Conservation (phyloP, 768 basidiomycete species). For the Phaeolepiota aurea region DNA sequence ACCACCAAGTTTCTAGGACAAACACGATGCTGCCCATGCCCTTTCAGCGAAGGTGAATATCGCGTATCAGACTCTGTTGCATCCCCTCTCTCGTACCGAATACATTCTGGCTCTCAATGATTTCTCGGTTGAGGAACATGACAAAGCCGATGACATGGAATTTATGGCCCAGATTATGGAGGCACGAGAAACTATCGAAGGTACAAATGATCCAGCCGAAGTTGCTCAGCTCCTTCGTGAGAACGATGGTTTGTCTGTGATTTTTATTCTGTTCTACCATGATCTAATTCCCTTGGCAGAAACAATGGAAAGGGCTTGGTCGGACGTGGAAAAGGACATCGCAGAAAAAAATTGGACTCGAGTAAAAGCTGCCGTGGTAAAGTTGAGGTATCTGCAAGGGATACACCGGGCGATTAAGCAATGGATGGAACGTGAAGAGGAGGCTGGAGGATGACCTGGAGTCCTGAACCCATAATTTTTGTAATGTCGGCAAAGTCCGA, state of each 20-base stretch:
- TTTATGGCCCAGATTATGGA: constrained; percentile 78
- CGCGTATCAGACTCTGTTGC: constrained; percentile 70
- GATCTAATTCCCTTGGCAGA: too few relatives aligned
- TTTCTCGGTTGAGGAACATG: constrained; percentile 51
- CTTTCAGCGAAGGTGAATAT: constrained; percentile 74
- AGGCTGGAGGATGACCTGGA: not conserved
- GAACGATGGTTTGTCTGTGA: constrained; percentile 40
- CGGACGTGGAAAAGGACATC: constrained; percentile 46
- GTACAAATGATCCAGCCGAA: constrained; percentile 37
- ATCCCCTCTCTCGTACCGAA: constrained; percentile 68
- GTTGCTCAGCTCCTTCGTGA: constrained; percentile 42
- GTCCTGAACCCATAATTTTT: too few relatives aligned
- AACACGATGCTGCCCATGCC: constrained; percentile 50
- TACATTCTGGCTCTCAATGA: constrained; percentile 71
- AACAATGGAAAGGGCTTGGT: too few relatives aligned
- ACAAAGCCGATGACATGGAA: constrained; percentile 60
- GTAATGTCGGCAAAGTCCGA: constrained; percentile 6
- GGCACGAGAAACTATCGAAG: constrained; percentile 68
- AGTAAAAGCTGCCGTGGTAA: constrained; percentile 53
- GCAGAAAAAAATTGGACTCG: constrained; percentile 42
- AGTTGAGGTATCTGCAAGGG: constrained; percentile 66
- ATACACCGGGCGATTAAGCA: constrained; percentile 44
- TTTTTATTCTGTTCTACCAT: too few relatives aligned
- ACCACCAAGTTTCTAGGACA: too few relatives aligned
- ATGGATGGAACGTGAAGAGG: constrained; percentile 22